Base-by-base conservation (phyloP, 2,329 filamentous ascomycete species). In the Fusarium keratoplasticum region DNA sequence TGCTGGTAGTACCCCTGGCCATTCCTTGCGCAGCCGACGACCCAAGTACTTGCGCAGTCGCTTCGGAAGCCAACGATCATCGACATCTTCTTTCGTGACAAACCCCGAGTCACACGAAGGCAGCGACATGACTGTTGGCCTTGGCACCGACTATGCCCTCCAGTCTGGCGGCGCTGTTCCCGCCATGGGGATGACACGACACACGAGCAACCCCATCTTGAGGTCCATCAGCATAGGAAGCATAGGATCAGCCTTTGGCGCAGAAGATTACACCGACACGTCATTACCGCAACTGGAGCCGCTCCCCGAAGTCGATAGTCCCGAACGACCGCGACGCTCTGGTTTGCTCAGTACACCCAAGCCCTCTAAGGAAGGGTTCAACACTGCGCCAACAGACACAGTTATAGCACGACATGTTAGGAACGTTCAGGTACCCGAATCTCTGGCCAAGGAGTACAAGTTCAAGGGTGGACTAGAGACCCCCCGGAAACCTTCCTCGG, bases 391-490 rank as follows among this genome's bases (percentile, higher is more conserved):
- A 3, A 96, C 95, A 2, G 95, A 98, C 80, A 98, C 95, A 3
- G 92, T 95, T 60, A 93, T 98, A 78, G 92, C 95, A 50, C 93
- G 95, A 66, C 95, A 96, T 80, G 93, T 98, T 54, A 93, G 94
- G 76, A 95, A 96, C 78, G 94, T 98, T 16, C 94, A 96, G 67
- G 94, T 98, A 1, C 96, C 96, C 5, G 95, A 96, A 78, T 96
- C 94, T 6, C 87, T 98, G 68, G 95, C 94, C 5, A 91, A 92
- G 75, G 94, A 98, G 80, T 98, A 96, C 83, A 92, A 93, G 77
- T 93, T 92, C 73, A 93, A 94, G 78, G 89, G 92, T 73, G 89
- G 90, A 25, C 86, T 92, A 38, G 82, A 88, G 9, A 94, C 90
- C 7, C 89, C 90, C 38, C 83, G 86, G 27, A 88, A 88, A 73